Base-by-base conservation (phyloP, 2,329 filamentous ascomycete genomes). In the Ophidiomyces ophidiicola region DNA sequence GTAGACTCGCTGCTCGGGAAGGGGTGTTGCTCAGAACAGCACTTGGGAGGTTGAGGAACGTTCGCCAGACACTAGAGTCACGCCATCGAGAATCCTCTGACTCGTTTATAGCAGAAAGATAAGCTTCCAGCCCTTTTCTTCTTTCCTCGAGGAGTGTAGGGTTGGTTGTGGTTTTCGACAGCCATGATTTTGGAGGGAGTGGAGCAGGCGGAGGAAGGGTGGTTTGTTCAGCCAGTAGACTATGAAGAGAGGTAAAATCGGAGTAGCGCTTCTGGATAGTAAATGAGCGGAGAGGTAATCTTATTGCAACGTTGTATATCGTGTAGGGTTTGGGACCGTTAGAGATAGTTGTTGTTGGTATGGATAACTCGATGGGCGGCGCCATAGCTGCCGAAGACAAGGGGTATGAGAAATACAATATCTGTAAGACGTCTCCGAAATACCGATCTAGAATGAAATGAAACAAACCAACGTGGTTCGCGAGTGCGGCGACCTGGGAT, bases 251-350 rank as follows among this genome's bases (percentile, higher is more conserved):
- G 30, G 62, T 54, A 56, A 80, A 80, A 56, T 79, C 75, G 36
- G 72, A 76, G 62, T 78, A 80, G 48, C 76, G 74, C 55, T 79
- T 79, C 32, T 64, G 65, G 40, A 76, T 57, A 30, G 66, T 72
- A 48, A 72, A 71, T 34, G 71, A 70, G 39, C 73, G 69, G 21
- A 78, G 67, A 1, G 75, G 74, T 14, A 78, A 70, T 29, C 74
- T 69, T 47, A 79, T 65, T 37, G 67, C 66, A 53, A 80, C 68
- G 47, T 75, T 71, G 60, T 79, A 80, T 49, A 71, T 54, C 10
- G 70, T 71, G 57, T 69, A 69, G 17, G 68, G 59, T 50, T 73
- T 72, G 42, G 59, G 47, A 26, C 58, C 49, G 36, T 55, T 51
- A 36, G 64, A 56, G n/a, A 56, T 51, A 14, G 56, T 54, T 11